Percentiles rank a stretch among this genome's conserved stretches.
Conservation (phyloP, 2,329 filamentous ascomycete species). For the Alternaria conjuncta region DNA sequence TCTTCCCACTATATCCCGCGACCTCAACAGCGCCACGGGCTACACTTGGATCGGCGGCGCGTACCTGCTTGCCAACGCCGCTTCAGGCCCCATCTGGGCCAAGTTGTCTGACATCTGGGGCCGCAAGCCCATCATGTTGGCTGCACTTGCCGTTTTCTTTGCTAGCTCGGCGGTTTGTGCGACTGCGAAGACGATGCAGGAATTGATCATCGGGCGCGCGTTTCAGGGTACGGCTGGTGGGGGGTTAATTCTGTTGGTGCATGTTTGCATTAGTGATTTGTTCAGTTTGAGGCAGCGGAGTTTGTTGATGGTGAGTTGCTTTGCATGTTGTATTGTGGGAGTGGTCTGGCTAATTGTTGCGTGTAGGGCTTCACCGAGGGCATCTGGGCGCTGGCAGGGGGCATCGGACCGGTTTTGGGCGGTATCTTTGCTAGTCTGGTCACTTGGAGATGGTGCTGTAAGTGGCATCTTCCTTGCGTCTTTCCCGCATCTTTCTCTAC, state of each 20-base stretch:
- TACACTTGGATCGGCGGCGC: slow-evolving; percentile 81
- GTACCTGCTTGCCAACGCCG: slow-evolving; percentile 73
- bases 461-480: slow-evolving; percentile 13
- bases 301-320: slow-evolving; percentile 50
- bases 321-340: not conserved
- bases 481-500: not conserved
- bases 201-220: slow-evolving; percentile 66
- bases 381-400: slow-evolving; percentile 63
- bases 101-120: slow-evolving; percentile 66
- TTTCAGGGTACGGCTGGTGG: slow-evolving; percentile 70
- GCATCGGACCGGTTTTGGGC: slow-evolving; percentile 60
- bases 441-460: slow-evolving; percentile 61
- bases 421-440: slow-evolving; percentile 56
- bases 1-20: slow-evolving; percentile 67
- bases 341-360: not conserved
- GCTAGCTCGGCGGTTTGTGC: slow-evolving; percentile 66
- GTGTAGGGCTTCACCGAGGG: slow-evolving; percentile 55
- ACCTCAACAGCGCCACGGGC: slow-evolving; percentile 70
- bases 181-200: slow-evolving; percentile 62
- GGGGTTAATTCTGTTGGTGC: slow-evolving; percentile 66
- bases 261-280: slow-evolving; percentile 68
- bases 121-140: slow-evolving; percentile 60
- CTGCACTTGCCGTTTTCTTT: slow-evolving; percentile 64
- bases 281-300: slow-evolving; percentile 63
- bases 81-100: slow-evolving; percentile 74